These are phyloP conservation scores for Lycium barbarum DNA, from an alignment of 257 asterid species.

Conservation along the genomic window DNA sequence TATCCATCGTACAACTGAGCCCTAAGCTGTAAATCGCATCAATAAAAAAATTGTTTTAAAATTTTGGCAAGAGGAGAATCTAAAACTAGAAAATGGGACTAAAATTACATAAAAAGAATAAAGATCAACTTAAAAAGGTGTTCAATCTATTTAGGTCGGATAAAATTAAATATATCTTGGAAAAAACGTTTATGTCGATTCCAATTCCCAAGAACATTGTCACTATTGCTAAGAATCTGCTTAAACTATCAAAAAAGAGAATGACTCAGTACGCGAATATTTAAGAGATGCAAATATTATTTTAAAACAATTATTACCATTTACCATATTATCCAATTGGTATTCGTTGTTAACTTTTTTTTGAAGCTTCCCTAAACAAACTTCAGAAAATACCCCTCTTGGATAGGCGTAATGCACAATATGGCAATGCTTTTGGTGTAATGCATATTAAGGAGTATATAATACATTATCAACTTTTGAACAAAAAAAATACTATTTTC, in stretches of 20 bases:
- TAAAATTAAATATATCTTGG: neutral
- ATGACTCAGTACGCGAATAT: neutral
- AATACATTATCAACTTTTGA: neutral
- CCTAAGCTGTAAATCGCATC: neutral
- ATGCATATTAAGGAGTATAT: neutral
- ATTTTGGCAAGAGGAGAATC: neutral
- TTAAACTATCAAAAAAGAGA: neutral
- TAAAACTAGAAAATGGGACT: neutral
- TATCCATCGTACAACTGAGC: too few relatives aligned
- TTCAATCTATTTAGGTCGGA: neutral
- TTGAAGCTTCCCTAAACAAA: neutral
- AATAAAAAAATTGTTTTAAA: neutral
- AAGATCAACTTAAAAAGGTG: constrained; percentile 17
- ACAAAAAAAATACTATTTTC: neutral
- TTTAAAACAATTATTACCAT: neutral
- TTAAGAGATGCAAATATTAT: neutral
- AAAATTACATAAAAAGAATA: constrained; percentile 6
- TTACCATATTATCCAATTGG: neutral
- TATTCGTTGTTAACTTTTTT: neutral
- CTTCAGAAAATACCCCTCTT: neutral
- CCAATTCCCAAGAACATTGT: neutral
- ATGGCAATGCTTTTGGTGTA: neutral
- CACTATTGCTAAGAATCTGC: neutral
- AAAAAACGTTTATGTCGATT: neutral
- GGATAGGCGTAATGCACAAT: neutral